Evolutionary conservation across 2,329 filamentous ascomycete genomes (phyloP), one percentile per base, ranked within the genome.

Genomic region (Scolecobasidium constrictum): DNA sequence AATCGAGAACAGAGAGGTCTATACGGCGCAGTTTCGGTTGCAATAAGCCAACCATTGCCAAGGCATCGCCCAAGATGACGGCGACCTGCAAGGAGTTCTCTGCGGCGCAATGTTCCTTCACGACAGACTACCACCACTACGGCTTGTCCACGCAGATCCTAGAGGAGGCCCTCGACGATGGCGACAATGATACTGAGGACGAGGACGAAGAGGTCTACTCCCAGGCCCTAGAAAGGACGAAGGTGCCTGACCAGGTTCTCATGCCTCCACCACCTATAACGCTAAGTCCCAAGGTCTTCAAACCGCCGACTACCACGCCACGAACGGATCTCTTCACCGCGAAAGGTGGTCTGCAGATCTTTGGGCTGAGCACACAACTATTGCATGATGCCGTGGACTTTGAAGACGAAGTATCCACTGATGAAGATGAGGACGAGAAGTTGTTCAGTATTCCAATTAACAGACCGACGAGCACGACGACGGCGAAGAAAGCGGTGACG

Each of bases 191-290:
- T 19, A 26, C 39, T 7, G 39, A 41, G 19, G 28, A 20, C 11
- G 39, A 41, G 12, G 39, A 41, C 22, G 39, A 41, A 20, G 39
- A 41, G 6, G 22, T 33, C 12, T 39, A 19, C 20, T 33, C 33
- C 15, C 22, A 41, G 18, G 26, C 39, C 23, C 22, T 21, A 21
- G 19, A 23, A 12, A 31, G n/a, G 9, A 16, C 26, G n/a, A 15
- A 13, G 19, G n/a, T 13, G 11, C 16, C 17, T 19, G 39, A 41
- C 16, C 22, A 23, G 12, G 22, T 17, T 7, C 23, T 41, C 11
- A 41, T 41, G 39, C 39, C 39, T 11, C 39, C 39, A n/a, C 39
- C 39, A n/a, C 39, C 39, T 9, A 16, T 18, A 19, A 21, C 21
- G n/a, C 19, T 17, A 15, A 15, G 16, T 11, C 39, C 39, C 12